phyloP scores from a whole-genome alignment of 2,329 filamentous ascomycete species.

The Aspergillus fumigatus region DNA sequence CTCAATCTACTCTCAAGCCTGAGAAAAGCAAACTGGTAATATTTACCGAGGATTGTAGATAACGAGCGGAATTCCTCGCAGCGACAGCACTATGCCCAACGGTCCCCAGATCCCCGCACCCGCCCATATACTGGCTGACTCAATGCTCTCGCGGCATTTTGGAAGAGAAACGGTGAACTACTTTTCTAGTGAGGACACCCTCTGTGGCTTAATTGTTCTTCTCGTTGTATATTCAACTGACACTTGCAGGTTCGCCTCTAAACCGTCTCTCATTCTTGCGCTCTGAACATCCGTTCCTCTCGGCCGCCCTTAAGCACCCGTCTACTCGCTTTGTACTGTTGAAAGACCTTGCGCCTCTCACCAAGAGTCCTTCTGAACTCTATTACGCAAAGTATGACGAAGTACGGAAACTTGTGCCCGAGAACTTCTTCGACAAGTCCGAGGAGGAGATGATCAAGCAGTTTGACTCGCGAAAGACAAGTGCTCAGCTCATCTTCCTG shows the following conservation, averaged over 20 bases:
- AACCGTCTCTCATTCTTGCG: conserved; percentile 49
- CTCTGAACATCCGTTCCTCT: conserved; percentile 44
- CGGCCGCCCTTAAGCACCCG: conserved; percentile 45
- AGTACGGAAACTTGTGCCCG: conserved; percentile 64
- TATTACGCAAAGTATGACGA: conserved; percentile 66
- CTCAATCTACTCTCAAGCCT: not conserved
- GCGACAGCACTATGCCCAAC: conserved; percentile 21
- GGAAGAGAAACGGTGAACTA: conserved; percentile 50
- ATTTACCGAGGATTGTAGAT: not conserved
- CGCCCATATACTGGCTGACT: conserved; percentile 55
- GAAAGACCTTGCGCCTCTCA: conserved; percentile 71
- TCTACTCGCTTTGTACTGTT: conserved; percentile 66
- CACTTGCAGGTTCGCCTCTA: conserved; percentile 41
- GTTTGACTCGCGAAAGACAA: conserved; percentile 66
- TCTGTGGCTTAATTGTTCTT: not conserved
- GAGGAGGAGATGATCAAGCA: conserved; percentile 69
- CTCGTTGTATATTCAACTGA: not conserved
- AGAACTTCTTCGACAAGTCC: conserved; percentile 63
- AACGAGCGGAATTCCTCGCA: not conserved
- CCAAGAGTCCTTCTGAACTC: conserved; percentile 57
- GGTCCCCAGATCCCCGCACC: conserved; percentile 50
- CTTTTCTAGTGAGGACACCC: conserved; percentile 41
- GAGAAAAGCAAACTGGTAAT: not conserved
- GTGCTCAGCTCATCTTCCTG: conserved; percentile 75
- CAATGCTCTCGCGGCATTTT: conserved; percentile 47